Base-by-base conservation (phyloP, 139 green algal species). In the Coelastrella sp. region DNA sequence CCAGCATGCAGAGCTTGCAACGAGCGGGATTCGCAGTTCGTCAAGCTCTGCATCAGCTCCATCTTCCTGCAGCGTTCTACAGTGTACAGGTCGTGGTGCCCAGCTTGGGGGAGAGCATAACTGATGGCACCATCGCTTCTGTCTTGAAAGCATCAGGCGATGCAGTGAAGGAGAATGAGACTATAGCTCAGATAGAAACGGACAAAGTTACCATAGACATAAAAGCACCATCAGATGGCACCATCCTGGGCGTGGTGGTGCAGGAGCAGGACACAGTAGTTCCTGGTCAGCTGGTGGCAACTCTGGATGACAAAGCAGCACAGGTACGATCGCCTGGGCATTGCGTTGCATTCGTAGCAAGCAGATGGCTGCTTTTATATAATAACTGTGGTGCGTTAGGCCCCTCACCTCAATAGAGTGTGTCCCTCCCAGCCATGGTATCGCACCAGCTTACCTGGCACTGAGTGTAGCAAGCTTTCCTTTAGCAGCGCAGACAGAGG, bases 141-240 rank as follows among this genome's bases (percentile, higher is more conserved):
- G 57, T 91, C 3, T 78, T 91, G 16, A 91, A 91, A 58, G 66
- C 20, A 83, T 64, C 93, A 96, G 97, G 97, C 7, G 97, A 99
- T 65, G 7, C 88, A 8, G 96, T 99, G 0, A 92, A 95, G 11
- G 96, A 97, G 86, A 98, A 99, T 85, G 98, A 99, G 60, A 92
- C 99, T 17, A 97, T 99, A 71, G 96, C 97, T 4, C 97, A 99
- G 93, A 98, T 99, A 73, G 98, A 99, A 85, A 99, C 98, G 0
- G 98, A 99, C 93, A 99, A 99, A 86, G 93, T 95, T 13, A 94
- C 92, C 2, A 95, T 95, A 19, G 93, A 95, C 87, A 86, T 95
- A 54, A 94, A 92, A 75, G 75, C 91, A 10, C 88, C 92, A 8
- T n/a, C 56, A 47, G 92, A 84, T 13, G 93, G 93, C 56, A 74